Base-by-base conservation (phyloP, 306 rosid genomes). In the Potentilla sterilis region DNA sequence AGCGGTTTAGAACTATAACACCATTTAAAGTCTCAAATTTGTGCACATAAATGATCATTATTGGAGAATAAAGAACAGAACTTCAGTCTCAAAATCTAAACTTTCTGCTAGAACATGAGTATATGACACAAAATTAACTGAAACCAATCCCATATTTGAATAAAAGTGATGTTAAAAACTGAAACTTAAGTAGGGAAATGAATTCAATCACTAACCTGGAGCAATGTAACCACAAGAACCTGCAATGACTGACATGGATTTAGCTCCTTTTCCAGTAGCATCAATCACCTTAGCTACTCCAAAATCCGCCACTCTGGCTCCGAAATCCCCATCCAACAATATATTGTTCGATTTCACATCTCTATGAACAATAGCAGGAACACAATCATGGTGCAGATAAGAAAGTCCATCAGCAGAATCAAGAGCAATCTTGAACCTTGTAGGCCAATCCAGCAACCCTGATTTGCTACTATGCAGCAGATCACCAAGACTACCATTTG, bases 221-320 rank as follows among this genome's bases (percentile, higher is more conserved):
- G 98, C 98, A 59, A 94, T 94, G 84, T 94, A 94, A 19, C 98
- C 98, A 75, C 96, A 92, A 44, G 98, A 94, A 24, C 98, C 98
- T 4, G 97, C 96, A 24, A 94, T 89, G 72, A 86, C 84, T 0
- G 98, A 92, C 97, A 90, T 94, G 77, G 98, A 86, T 80, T 89
- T 86, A n/a, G 81, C 83, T 48, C 89, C 93, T 81, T 83, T 84
- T 4, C 82, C 86, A 0, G 84, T 69, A 42, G 83, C 67, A 71
- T 94, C 98, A 1, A 94, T 89, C 2, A 69, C 92, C 92, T 85
- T 88, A 46, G 98, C 97, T 9, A 94, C 88, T 28, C 98, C 97
- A 21, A 94, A 94, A 86, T 94, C 98, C 8, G 98, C 97, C 46
- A 94, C 97, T 65, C 90, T 84, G 2, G 98, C 97, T 35, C 96